Conservation (phyloP, 75 land plant genomes). For the Larix kaempferi region DNA sequence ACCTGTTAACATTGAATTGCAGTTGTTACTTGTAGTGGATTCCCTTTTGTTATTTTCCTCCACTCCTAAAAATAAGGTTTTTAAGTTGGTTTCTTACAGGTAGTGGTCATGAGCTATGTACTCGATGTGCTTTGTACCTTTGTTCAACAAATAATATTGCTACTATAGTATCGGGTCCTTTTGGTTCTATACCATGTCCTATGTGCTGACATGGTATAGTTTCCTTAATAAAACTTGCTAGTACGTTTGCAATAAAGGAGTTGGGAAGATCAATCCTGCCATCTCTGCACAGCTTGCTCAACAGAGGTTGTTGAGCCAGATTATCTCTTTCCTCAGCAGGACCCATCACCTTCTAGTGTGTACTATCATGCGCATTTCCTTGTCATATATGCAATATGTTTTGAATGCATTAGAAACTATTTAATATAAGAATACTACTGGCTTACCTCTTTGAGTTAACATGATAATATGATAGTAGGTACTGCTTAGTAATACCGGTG, state of each 20-base stretch:
- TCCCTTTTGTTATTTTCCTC: neutral
- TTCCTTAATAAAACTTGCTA: constrained; percentile 64
- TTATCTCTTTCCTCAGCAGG: too few relatives aligned
- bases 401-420: too few relatives aligned
- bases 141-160: constrained; percentile 66
- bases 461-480: too few relatives aligned
- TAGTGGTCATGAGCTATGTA: constrained; percentile 93
- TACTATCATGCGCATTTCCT: too few relatives aligned
- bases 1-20: too few relatives aligned
- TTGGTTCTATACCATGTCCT: constrained; percentile 90
- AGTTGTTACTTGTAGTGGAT: neutral
- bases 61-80: neutral
- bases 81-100: constrained; percentile 41
- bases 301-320: constrained; percentile 43
- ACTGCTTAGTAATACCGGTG: too few relatives aligned
- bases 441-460: too few relatives aligned
- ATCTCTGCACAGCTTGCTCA: constrained; percentile 68
- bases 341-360: too few relatives aligned
- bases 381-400: too few relatives aligned
- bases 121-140: constrained; percentile 85
- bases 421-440: too few relatives aligned
- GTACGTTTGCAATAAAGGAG: constrained; percentile 42
- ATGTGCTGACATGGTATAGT: constrained; percentile 87
- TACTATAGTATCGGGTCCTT: constrained; percentile 41
- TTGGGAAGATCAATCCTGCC: constrained; percentile 63